phyloP scores from a whole-genome alignment of 2,329 filamentous ascomycete genomes.

The Cryphonectria radicalis region DNA sequence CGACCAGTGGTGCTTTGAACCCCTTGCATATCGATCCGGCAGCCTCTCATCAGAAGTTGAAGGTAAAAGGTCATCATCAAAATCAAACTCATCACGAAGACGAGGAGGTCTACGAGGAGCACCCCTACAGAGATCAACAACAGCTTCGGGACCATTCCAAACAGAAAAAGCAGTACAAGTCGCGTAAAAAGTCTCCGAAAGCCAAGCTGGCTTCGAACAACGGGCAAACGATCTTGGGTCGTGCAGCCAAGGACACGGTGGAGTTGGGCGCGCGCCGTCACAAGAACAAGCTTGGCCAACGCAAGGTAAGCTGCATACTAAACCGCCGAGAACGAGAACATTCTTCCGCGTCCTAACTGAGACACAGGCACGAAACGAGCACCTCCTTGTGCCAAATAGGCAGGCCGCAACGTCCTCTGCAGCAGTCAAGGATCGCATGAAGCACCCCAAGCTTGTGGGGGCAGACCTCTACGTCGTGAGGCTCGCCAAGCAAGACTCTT shows the following conservation, averaged over 20 bases:
- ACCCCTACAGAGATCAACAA: constrained; percentile 31
- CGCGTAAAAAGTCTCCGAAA: constrained; percentile 4
- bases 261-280: not conserved
- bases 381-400: constrained; percentile 25
- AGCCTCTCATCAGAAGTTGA: constrained; percentile 27
- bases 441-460: constrained; percentile 50
- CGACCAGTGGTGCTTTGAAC: constrained; percentile 55
- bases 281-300: constrained; percentile 7
- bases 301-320: constrained; percentile 8
- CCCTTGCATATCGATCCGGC: constrained; percentile 46
- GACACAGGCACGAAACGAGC: constrained; percentile 36
- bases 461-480: constrained; percentile 56
- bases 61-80: constrained; percentile 35
- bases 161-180: constrained; percentile 29
- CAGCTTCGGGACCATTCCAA: constrained; percentile 35
- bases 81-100: constrained; percentile 7
- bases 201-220: not conserved
- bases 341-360: constrained; percentile 35
- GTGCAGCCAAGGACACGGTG: not conserved
- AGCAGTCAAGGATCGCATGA: constrained; percentile 44
- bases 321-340: too few relatives aligned
- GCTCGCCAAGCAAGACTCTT: constrained; percentile 35
- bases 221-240: not conserved
- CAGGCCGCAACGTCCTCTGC: constrained; percentile 21
- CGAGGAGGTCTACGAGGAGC: constrained; percentile 33